Base-by-base conservation (phyloP, 306 rosid species). In the Dalbergia cochinchinensis region DNA sequence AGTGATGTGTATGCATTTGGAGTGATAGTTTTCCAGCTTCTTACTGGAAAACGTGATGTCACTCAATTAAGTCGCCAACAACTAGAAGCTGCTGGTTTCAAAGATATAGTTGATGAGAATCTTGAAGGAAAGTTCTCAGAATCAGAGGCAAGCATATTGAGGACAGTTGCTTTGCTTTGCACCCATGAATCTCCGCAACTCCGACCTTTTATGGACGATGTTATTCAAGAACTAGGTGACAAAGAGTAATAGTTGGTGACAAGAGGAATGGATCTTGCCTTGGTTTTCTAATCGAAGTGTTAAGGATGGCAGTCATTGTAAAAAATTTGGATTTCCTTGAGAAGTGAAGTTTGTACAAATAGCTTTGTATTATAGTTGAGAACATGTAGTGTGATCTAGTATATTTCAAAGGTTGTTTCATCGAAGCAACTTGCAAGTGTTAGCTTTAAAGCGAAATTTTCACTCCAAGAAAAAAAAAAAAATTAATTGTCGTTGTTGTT, bases 1-100 rank as follows among this genome's bases (percentile, higher is more conserved):
- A 90, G 96, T 15, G 97, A 94, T 34, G 80, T 92, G 2, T 92
- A 92, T 60, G 96, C 98, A 47, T 94, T 92, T 45, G 98, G 98
- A n/a, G 76, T 92, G 75, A 85, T 94, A 8, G 76, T 88, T 73
- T 88, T 94, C 69, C 98, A 94, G 88, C 82, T 92, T 83, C 91
- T 94, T 14, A 74, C 89, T 5, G 98, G 98, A 54, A 92, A 90
- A 65, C 77, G 83, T 4, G 77, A 86, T 63, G 74, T 89, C 69
- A 74, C 84, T 72, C 88, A 76, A 34, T 70, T 81, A 26, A 85
- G 74, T 79, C 75, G 83, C 47, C 88, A 76, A 39, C 79, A 70
- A 9, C 80, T 83, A 34, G 89, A 92, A 69, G 71, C 44, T 3
- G 66, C 74, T 65, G 67, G 68, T 69, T 85, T 84, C 45, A 81